A percentile compares a stretch with the other conserved stretches of the same genome.
Evolutionary conservation across 345 rosid species (phyloP).

Genomic region (Turritis glabra): DNA sequence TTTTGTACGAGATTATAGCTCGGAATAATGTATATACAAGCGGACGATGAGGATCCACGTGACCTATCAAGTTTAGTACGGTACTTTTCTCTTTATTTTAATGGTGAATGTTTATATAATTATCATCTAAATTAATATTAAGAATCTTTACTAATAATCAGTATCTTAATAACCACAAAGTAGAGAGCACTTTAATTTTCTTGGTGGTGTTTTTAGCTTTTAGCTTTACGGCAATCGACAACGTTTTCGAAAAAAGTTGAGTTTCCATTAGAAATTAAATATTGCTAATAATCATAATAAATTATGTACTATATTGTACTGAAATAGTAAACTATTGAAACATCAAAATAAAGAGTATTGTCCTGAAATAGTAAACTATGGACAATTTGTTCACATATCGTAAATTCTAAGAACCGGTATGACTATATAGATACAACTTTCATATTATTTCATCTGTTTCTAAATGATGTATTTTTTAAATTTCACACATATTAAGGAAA

Average conservation of each 20-base stretch:
- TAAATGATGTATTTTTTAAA: too few relatives aligned
- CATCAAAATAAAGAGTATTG: not conserved
- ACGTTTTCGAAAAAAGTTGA: not conserved
- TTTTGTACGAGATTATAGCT: conserved; percentile 25
- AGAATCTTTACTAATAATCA: not conserved
- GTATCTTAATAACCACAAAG: conserved; percentile 5
- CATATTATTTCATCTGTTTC: too few relatives aligned
- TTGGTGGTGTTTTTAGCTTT: conserved; percentile 1
- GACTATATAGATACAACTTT: too few relatives aligned
- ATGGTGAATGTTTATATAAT: not conserved
- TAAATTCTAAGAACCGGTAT: too few relatives aligned
- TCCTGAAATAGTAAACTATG: too few relatives aligned
- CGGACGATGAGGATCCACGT: conserved; percentile 34
- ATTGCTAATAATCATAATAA: not conserved
- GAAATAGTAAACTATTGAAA: not conserved
- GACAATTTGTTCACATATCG: too few relatives aligned
- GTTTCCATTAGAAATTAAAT: not conserved
- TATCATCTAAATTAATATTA: not conserved
- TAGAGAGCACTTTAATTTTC: conserved; percentile 1
- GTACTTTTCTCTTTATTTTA: not conserved
- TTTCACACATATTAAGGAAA: too few relatives aligned
- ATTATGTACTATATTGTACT: not conserved
- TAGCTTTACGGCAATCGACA: conserved; percentile 25
- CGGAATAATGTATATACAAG: not conserved
- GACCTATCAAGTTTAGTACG: conserved; percentile 14